These are phyloP conservation scores for Suillus ampliporus DNA, from an alignment of 768 basidiomycete species.

Conservation along the genomic window DNA sequence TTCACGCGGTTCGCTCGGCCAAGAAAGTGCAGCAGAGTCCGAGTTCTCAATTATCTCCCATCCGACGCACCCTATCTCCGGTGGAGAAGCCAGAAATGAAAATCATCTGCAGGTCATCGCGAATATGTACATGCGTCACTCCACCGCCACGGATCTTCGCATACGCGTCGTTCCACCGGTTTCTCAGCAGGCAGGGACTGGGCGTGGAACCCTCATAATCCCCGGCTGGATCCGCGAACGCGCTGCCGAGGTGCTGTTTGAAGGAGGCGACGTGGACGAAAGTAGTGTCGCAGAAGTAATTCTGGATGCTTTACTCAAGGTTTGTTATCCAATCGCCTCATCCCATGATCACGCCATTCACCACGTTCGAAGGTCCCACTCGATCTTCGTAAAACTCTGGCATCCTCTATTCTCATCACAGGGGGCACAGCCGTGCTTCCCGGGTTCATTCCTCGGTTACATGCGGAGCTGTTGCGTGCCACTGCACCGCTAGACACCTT, in stretches of 20 bases:
- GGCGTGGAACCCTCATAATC: conserved; percentile 78
- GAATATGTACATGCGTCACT: conserved; percentile 74
- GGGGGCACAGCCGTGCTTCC: conserved; percentile 94
- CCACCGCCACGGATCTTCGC: conserved; percentile 75
- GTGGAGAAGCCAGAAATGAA: conserved; percentile 22
- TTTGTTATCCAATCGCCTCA: conserved; percentile 6
- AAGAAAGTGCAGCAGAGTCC: conserved; percentile 56
- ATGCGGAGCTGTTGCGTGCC: conserved; percentile 71
- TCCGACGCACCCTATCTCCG: conserved; percentile 39
- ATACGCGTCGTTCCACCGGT: conserved; percentile 72
- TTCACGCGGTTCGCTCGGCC: conserved; percentile 54
- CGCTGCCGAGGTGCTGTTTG: conserved; percentile 89
- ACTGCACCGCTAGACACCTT: conserved; percentile 49
- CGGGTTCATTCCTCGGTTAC: conserved; percentile 91
- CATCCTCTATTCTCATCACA: conserved; percentile 81
- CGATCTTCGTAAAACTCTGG: conserved; percentile 85
- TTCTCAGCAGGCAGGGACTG: conserved; percentile 71
- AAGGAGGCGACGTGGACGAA: conserved; percentile 89
- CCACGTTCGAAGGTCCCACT: conserved; percentile 69
- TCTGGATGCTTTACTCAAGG: conserved; percentile 81
- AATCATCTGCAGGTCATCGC: conserved; percentile 62
- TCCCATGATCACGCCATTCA: not conserved
- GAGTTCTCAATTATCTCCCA: conserved; percentile 63
- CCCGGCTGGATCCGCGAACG: conserved; percentile 97
- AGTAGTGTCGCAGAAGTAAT: conserved; percentile 83